Conservation (phyloP, 352 stramenopile genomes). For the Globisporangium spinosum region DNA sequence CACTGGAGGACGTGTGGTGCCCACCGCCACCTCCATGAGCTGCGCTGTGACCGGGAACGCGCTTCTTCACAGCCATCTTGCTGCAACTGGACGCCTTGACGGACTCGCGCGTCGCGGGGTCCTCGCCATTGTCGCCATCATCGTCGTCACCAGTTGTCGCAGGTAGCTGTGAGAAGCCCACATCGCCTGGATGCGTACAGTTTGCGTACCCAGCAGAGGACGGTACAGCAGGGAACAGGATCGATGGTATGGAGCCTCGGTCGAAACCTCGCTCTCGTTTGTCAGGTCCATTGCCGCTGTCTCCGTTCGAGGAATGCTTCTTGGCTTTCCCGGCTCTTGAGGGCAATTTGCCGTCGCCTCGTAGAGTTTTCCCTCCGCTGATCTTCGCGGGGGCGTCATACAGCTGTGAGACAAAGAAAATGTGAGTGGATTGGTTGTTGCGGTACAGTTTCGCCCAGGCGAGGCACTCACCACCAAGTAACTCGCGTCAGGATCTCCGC, state of each 20-base stretch:
- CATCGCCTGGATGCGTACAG: background rate
- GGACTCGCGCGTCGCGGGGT: slow-evolving; percentile 51
- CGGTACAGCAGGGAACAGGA: background rate
- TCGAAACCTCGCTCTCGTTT: slow-evolving; percentile 36
- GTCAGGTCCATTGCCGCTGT: background rate
- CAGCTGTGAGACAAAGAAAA: background rate
- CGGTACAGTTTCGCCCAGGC: background rate
- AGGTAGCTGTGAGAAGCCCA: background rate
- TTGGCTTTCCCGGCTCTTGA: background rate
- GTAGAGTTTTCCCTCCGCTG: background rate
- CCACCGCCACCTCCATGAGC: background rate
- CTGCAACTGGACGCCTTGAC: slow-evolving; percentile 64
- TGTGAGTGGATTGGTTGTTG: background rate
- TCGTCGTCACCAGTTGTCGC: slow-evolving; percentile 16
- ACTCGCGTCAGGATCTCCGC: slow-evolving; percentile 60
- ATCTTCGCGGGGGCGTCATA: background rate
- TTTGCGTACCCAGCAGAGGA: background rate
- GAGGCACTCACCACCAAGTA: slow-evolving; percentile 44
- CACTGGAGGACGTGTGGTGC: background rate
- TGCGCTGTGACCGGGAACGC: slow-evolving; percentile 4
- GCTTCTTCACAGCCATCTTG: slow-evolving; percentile 59
- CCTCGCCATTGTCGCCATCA: slow-evolving; percentile 38
- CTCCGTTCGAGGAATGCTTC: slow-evolving; percentile 2
- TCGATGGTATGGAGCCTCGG: slow-evolving; percentile 25
- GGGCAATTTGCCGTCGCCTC: slow-evolving; percentile 1